Conservation (phyloP, 805 yeast species). For the Spathaspora girioi region DNA sequence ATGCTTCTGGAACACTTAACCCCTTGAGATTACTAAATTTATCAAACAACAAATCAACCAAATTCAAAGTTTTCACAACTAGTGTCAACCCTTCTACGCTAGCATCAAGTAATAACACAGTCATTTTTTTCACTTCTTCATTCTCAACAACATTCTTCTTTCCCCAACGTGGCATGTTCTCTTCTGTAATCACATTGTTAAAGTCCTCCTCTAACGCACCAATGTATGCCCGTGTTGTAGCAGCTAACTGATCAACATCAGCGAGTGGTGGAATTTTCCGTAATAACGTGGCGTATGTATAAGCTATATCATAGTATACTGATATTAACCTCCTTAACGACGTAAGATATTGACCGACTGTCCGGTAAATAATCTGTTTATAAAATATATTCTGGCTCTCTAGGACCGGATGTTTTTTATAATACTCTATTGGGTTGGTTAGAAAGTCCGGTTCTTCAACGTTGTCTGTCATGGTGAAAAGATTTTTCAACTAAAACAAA, state of each 20-base stretch:
- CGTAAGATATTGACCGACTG: constrained; percentile 16
- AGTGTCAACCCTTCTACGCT: constrained; percentile 14
- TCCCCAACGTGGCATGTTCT: not conserved
- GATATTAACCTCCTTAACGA: constrained; percentile 31
- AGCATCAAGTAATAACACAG: constrained; percentile 14
- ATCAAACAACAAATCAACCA: constrained; percentile 36
- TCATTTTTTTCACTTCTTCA: constrained; percentile 19
- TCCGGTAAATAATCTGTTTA: not conserved
- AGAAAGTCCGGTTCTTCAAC: too few species aligned
- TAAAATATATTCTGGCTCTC: too few species aligned
- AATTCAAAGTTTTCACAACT: constrained; percentile 23
- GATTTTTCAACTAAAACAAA: too few species aligned
- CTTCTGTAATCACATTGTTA: constrained; percentile 12
- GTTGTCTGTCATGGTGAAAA: too few species aligned
- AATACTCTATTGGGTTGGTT: too few species aligned
- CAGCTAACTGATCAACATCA: constrained; percentile 33
- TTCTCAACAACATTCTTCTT: constrained; percentile 20
- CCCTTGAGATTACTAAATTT: constrained; percentile 35
- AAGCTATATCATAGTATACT: constrained; percentile 33
- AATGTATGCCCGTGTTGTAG: constrained; percentile 22
- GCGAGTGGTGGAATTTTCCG: constrained; percentile 38
- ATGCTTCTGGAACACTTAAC: constrained; percentile 31
- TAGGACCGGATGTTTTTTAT: too few species aligned
- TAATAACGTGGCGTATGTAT: constrained; percentile 36
- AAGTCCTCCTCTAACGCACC: constrained; percentile 28